These are phyloP conservation scores for Auriscalpium vulgare DNA, from an alignment of 768 basidiomycete genomes.

Conservation along the genomic window DNA sequence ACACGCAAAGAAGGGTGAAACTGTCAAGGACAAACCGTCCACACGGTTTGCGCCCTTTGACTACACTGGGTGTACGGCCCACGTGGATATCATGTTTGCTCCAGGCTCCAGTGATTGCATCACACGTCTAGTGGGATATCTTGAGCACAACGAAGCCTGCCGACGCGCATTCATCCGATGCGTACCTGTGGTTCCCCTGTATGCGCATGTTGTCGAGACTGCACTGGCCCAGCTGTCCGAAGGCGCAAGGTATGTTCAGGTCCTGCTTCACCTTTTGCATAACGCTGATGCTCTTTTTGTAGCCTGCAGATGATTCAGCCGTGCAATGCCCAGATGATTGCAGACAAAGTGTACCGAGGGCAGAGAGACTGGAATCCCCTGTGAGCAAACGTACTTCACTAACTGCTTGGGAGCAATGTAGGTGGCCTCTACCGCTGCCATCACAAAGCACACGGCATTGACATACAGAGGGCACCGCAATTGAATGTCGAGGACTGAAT, in stretches of 20 bases:
- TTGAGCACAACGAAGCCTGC: background rate
- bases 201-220: background rate
- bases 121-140: constrained; percentile 1
- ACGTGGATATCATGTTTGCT: background rate
- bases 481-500: background rate
- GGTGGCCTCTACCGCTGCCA: background rate
- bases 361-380: background rate
- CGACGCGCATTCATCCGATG: background rate
- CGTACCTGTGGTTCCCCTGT: background rate
- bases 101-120: background rate
- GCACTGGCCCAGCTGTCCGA: background rate
- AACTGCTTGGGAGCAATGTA: background rate
- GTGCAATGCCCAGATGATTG: background rate
- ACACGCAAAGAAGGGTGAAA: too few species aligned
- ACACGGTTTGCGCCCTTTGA: background rate
- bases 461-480: background rate
- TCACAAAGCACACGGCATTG: background rate
- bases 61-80: constrained; percentile 1
- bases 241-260: background rate
- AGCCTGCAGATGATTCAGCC: background rate
- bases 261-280: background rate
- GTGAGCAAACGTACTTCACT: background rate
- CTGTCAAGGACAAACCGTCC: too few species aligned
- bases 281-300: background rate
- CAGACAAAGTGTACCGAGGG: background rate